Base-by-base conservation (phyloP, 805 yeast species). In the Candida orba region DNA sequence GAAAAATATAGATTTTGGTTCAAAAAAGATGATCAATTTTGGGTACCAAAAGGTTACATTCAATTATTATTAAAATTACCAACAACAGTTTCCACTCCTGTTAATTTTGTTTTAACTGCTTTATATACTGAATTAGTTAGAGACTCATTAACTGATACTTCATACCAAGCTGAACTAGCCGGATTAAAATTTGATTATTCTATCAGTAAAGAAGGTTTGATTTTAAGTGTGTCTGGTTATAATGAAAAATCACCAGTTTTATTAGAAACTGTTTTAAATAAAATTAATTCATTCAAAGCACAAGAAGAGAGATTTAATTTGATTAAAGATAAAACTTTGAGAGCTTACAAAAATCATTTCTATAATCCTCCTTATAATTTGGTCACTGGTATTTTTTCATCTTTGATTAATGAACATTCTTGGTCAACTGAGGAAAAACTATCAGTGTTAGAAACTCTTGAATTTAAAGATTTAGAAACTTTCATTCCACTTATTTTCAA, bases 1-100 rank as follows among this genome's bases (percentile, higher is more conserved):
- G 63, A 72, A 13, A 69, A 69, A 39, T 63, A 71, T 33, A 81
- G 79, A 52, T 66, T 86, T 32, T 91, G 98, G 98, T 86, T 71
- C 62, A 91, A 91, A 60, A 83, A 83, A 53, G 96, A 91, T 65
- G 96, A 91, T 52, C 78, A 81, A 40, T 85, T 91, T 58, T 78
- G 84, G 69, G 84, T 86, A 15, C 99, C 98, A 40, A 85, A 90
- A 65, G 93, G 93, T 1, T 70, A 76, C 39, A 76, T 89, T 27
- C 75, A 76, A 34, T 59, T 87, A 42, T 69, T 75, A 34, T 71
- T 91, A 50, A 81, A 79, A 48, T 65, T 79, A 35, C 95, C 95
- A 1, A 68, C 73, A 12, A 69, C 84, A 0, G 74, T 74, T 39
- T 64, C 75, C 1, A 76, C 82, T n/a, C 78, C 87, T 2, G 62